Base-by-base conservation (phyloP, 352 stramenopile genomes). In the Peronospora farinosa region DNA sequence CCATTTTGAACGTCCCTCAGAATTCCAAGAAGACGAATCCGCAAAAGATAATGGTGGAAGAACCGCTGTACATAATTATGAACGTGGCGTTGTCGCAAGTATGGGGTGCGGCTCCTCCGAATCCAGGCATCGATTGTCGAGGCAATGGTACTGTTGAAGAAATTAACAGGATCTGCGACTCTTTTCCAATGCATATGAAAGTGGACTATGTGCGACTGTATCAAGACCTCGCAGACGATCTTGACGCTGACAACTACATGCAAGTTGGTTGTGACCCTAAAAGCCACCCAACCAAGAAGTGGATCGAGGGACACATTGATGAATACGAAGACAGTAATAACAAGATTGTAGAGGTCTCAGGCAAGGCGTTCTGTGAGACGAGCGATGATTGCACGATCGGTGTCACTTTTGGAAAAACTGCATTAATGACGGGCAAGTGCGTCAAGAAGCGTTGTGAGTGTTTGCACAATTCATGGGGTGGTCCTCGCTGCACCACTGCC, bases 81-180 rank as follows among this genome's bases (percentile, higher is more conserved):
- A 97, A 97, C 73, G 95, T 96, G 6, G 90, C 91, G 5, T 65
- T 98, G 7, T 96, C 86, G n/a, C 75, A 67, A n/a, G 77, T 86
- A 31, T 97, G 93, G 93, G 88, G 73, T 47, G 48, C 71, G 0
- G 74, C 48, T 2, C 79, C 77, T 7, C 72, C 74, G 0, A 87
- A 88, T 37, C 43, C 64, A 0, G 62, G 73, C 3, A 56, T 65
- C 10, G 35, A 54, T 13, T 91, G 75, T 33, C 79, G 79, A 13
- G 75, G 78, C 7, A 68, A 87, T 17, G 71, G 73, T 11, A 63
- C 28, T 0, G 54, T 81, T 23, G n/a, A 52, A 6, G 40, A 59
- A 16, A 61, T 54, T 9, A 74, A 77, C 33, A 21, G 11, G 10
- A 85, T 91, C 38, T 89, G 78, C 40, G 72, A 87, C 47, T 49